Evolutionary conservation across 2,329 filamentous ascomycete genomes (phyloP).

Genomic region (Aquanectria penicillioides): DNA sequence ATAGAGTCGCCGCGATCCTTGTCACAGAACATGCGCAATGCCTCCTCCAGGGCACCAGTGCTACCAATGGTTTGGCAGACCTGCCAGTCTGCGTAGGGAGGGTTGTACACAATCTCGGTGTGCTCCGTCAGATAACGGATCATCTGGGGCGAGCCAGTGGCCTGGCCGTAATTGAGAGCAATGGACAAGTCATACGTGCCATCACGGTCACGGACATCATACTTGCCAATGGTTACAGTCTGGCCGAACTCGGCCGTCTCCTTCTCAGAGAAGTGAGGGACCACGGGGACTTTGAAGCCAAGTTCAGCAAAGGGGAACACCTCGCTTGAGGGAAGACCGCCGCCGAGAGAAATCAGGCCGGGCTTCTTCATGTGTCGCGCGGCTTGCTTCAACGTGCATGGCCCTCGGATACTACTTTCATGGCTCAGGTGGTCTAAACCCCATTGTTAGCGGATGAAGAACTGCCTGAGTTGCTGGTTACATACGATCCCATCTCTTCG

Average conservation of each 20-base stretch:
- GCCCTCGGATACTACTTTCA: slow-evolving; percentile 70
- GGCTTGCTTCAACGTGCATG: slow-evolving; percentile 83
- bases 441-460: slow-evolving; percentile 21
- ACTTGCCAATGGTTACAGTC: slow-evolving; percentile 77
- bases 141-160: slow-evolving; percentile 85
- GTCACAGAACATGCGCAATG: slow-evolving; percentile 82
- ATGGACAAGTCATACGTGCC: slow-evolving; percentile 79
- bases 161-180: slow-evolving; percentile 92
- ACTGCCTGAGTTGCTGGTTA: slow-evolving; percentile 33
- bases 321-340: slow-evolving; percentile 86
- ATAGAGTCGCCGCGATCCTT: slow-evolving; percentile 77
- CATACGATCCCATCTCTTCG: slow-evolving; percentile 87
- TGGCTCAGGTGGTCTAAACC: slow-evolving; percentile 64
- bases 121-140: slow-evolving; percentile 94
- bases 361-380: slow-evolving; percentile 82
- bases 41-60: slow-evolving; percentile 86
- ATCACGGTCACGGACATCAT: slow-evolving; percentile 75
- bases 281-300: slow-evolving; percentile 75
- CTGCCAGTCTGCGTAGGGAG: slow-evolving; percentile 91
- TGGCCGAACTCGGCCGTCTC: slow-evolving; percentile 70
- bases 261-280: slow-evolving; percentile 76
- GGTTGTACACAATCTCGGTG: slow-evolving; percentile 87
- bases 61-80: slow-evolving; percentile 86
- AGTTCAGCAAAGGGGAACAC: slow-evolving; percentile 93
- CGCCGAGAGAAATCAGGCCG: slow-evolving; percentile 90